Evolutionary conservation across 1,139 yeast genomes (phyloP).

Genomic region (Yamadazyma taylorii): DNA sequence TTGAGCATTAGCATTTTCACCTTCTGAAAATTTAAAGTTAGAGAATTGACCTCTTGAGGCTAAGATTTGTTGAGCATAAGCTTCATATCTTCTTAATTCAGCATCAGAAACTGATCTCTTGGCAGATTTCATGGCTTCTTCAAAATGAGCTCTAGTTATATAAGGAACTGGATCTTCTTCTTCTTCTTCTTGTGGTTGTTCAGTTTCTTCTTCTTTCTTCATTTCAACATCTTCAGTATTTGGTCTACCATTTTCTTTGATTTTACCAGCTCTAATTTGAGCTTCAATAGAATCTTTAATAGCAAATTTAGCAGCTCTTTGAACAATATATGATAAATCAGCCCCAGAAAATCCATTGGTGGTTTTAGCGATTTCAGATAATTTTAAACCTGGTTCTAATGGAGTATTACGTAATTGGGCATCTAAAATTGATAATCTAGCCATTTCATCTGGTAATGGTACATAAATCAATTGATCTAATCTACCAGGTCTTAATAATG

Average conservation of each 20-base stretch:
- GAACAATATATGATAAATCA: constrained; percentile 94
- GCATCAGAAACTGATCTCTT: constrained; percentile 96
- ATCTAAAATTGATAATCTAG: constrained; percentile 86
- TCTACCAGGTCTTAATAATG: constrained; percentile 98
- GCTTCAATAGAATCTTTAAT: constrained; percentile 98
- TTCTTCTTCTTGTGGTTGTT: constrained; percentile 56
- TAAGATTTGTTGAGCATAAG: constrained; percentile 95
- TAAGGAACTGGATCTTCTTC: constrained; percentile 92
- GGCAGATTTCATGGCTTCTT: constrained; percentile 99
- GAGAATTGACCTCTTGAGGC: constrained; percentile 92
- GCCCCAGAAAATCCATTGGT: constrained; percentile 99
- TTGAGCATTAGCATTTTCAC: constrained; percentile 34
- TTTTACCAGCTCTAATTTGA: constrained; percentile 39
- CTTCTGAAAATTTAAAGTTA: constrained; percentile 68
- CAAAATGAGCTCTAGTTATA: constrained; percentile 89
- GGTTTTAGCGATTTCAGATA: constrained; percentile 84
- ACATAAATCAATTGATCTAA: constrained; percentile 97
- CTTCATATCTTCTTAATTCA: constrained; percentile 97
- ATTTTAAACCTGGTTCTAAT: constrained; percentile 92
- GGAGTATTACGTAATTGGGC: constrained; percentile 99
- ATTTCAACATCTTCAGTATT: constrained; percentile 63
- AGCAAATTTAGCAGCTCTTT: constrained; percentile 98
- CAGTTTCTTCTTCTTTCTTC: constrained; percentile 42
- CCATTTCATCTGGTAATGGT: constrained; percentile 94
- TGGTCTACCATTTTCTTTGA: constrained; percentile 25